Percentiles rank a stretch among this genome's conserved stretches.
phyloP scores from a whole-genome alignment of 441 rosid species.

The Dalechampia spathulata region DNA sequence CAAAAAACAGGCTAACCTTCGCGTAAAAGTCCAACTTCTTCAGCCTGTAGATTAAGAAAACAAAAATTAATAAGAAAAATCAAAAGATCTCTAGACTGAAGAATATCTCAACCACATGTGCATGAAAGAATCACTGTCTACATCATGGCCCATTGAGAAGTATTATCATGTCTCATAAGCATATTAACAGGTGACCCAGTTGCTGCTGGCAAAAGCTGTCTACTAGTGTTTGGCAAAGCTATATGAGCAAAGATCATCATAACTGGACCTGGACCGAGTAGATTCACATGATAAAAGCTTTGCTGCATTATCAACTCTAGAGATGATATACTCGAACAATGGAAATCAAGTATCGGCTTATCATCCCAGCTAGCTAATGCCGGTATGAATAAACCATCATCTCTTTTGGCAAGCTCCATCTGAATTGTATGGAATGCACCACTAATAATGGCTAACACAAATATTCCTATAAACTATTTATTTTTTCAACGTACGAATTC shows the following conservation, averaged over 20 bases:
- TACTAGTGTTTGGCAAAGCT: not conserved
- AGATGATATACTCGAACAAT: not conserved
- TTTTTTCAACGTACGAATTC: not conserved
- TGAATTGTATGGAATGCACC: not conserved
- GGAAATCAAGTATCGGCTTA: not conserved
- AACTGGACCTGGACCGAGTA: not conserved
- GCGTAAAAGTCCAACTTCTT: conserved; percentile 30
- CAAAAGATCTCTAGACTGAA: conserved; percentile 15
- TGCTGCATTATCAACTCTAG: not conserved
- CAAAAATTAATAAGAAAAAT: conserved; percentile 22
- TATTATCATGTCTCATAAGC: conserved; percentile 2
- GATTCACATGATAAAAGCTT: not conserved
- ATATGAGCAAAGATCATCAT: not conserved
- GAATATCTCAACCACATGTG: conserved; percentile 12
- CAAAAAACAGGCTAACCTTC: conserved; percentile 22
- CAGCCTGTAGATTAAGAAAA: conserved; percentile 29
- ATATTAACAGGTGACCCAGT: not conserved
- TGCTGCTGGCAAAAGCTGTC: conserved; percentile 2
- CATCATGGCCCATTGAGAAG: not conserved
- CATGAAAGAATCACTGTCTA: conserved; percentile 6
- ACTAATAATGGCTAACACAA: no score
- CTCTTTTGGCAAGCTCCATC: not conserved
- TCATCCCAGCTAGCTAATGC: not conserved
- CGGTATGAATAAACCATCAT: no score
- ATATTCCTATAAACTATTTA: not conserved